Evolutionary conservation across 371 early-diverging fungal genomes (phyloP), one percentile per base, ranked within the genome.

Genomic region (Cokeromyces recurvatus): DNA sequence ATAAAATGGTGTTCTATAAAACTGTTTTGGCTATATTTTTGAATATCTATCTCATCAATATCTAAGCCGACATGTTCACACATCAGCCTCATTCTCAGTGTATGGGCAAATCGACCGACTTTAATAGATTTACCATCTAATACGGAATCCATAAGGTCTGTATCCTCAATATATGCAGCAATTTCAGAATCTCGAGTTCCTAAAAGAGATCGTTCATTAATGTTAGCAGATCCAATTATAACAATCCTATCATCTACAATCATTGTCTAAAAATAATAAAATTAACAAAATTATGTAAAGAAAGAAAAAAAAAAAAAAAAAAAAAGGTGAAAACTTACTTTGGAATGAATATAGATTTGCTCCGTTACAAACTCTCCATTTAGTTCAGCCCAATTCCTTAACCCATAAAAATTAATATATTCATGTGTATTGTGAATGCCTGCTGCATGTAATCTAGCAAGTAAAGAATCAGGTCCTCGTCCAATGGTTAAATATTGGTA

Each of bases 111-210:
- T 36, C 71, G 64, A 6, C 80, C 77, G 1, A 81, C 90, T 62
- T 84, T 57, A 51, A 75, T 75, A 1, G 69, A 62, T 4, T 68
- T 50, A 2, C 81, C 84, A 43, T 79, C 69, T 79, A 92, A 79
- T 12, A 51, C 62, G 0, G 82, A 76, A 14, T 64, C 62, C 4
- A 91, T 64, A 15, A 64, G 58, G 11, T 80, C 71, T 6, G 12
- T 46, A 9, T 77, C 65, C 49, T 87, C 82, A 25, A 91, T 64
- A 23, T 87, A 57, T 22, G 87, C 77, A 16, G 89, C 89, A 37
- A 92, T 78, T 64, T 95, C 95, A 10, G 92, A 88, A 61, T 95
- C 95, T 43, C 92, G 85, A 50, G 71, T 74, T 7, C 95, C 95
- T 22, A 82, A 56, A 66, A 85, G 81, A 0, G 90, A 90, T 1